phyloP scores from a whole-genome alignment of 2,329 filamentous ascomycete species.

The Ascosphaera apis region DNA sequence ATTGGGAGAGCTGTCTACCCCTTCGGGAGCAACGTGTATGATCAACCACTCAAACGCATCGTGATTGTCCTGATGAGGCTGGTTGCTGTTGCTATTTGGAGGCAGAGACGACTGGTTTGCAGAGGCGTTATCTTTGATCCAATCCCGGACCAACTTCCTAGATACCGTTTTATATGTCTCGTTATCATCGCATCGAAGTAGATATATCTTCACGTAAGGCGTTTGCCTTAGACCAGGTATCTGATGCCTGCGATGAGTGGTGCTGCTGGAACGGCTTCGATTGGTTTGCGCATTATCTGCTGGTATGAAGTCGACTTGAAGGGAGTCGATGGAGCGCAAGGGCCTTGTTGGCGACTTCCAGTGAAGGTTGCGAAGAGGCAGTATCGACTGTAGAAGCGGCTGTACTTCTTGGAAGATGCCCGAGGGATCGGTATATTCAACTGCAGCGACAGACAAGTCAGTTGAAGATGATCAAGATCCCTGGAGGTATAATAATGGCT shows the following conservation, averaged over 20 bases:
- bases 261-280: constrained; percentile 13
- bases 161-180: constrained; percentile 72
- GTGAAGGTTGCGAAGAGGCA: constrained; percentile 77
- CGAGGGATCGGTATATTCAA: constrained; percentile 90
- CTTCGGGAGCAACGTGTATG: constrained; percentile 76
- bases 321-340: constrained; percentile 73
- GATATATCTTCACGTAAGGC: constrained; percentile 74
- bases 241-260: constrained; percentile 52
- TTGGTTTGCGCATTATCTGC: constrained; percentile 23
- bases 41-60: constrained; percentile 95
- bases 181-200: constrained; percentile 86
- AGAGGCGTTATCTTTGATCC: constrained; percentile 59
- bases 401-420: constrained; percentile 66
- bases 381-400: constrained; percentile 49
- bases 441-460: no score
- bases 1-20: constrained; percentile 44
- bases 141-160: constrained; percentile 61
- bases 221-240: constrained; percentile 84
- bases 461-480: not conserved
- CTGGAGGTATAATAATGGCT: not conserved
- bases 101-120: constrained; percentile 21
- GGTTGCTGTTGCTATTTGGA: constrained; percentile 21
- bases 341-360: constrained; percentile 92
- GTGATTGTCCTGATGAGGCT: constrained; percentile 62
- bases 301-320: constrained; percentile 72